These are phyloP conservation scores for Hypoxylon intermedium DNA, from an alignment of 495 filamentous ascomycete genomes.

Conservation along the genomic window DNA sequence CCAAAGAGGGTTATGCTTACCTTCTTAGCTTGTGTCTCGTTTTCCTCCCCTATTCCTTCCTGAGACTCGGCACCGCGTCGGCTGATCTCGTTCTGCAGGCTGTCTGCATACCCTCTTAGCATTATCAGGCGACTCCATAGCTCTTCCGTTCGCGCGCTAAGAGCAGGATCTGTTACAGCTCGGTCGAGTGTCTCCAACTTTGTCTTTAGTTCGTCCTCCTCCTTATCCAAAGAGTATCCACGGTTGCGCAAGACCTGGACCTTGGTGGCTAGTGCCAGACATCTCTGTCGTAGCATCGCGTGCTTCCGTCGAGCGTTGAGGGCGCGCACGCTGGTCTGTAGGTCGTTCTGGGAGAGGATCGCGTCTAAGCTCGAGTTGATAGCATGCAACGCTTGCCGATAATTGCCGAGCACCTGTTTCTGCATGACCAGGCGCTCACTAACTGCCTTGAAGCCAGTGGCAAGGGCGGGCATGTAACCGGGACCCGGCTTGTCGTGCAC, in stretches of 20 bases:
- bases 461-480: conserved; percentile 75
- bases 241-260: conserved; percentile 90
- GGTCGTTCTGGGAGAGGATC: conserved; percentile 80
- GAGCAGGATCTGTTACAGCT: conserved; percentile 78
- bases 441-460: conserved; percentile 63
- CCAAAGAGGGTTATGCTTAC: conserved; percentile 61
- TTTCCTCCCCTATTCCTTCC: conserved; percentile 70
- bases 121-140: conserved; percentile 95
- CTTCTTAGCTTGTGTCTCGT: conserved; percentile 70
- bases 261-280: conserved; percentile 83
- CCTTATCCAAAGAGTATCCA: conserved; percentile 88
- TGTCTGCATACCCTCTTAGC: conserved; percentile 78
- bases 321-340: conserved; percentile 78
- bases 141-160: conserved; percentile 86
- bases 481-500: conserved; percentile 79
- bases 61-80: conserved; percentile 62
- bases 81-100: conserved; percentile 79
- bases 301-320: conserved; percentile 83
- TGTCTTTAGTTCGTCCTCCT: conserved; percentile 89
- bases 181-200: conserved; percentile 79
- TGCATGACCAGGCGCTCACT: conserved; percentile 81
- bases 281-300: conserved; percentile 78
- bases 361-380: conserved; percentile 85
- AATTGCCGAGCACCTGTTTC: conserved; percentile 70
- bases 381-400: conserved; percentile 83